A percentile compares a stretch with the other conserved stretches of the same genome.
phyloP scores from a whole-genome alignment of 2,329 filamentous ascomycete species.

The Sclerotinia glacialis region DNA sequence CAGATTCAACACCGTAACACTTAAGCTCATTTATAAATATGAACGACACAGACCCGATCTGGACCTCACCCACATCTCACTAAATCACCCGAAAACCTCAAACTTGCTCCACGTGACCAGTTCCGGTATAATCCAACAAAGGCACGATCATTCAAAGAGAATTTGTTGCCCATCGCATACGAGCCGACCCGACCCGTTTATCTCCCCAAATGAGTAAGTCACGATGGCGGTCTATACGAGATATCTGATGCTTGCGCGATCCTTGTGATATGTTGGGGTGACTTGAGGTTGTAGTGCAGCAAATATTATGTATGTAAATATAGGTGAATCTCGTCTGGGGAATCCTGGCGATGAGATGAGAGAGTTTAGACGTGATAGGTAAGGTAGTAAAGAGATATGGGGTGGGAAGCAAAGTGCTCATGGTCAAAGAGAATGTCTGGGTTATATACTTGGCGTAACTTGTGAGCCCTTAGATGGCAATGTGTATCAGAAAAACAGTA shows the following conservation, averaged over 20 bases:
- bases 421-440: background rate
- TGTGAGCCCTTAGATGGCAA: background rate
- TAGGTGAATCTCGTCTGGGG: background rate
- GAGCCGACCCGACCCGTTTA: slow-evolving; percentile 14
- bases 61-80: background rate
- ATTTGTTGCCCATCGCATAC: slow-evolving; percentile 16
- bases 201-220: background rate
- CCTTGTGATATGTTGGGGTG: slow-evolving; percentile 4
- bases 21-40: background rate
- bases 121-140: background rate
- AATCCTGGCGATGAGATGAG: background rate
- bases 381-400: background rate
- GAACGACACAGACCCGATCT: background rate
- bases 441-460: background rate
- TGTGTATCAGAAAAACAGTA: background rate
- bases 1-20: background rate
- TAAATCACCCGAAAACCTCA: background rate
- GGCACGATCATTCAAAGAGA: background rate
- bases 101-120: background rate
- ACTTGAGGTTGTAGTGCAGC: slow-evolving; percentile 4
- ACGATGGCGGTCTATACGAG: background rate
- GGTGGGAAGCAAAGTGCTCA: too few relatives aligned
- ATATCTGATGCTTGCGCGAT: background rate
- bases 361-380: background rate
- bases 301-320: background rate